Conservation (phyloP, 306 rosid genomes). For the Gastrolobium bilobum region DNA sequence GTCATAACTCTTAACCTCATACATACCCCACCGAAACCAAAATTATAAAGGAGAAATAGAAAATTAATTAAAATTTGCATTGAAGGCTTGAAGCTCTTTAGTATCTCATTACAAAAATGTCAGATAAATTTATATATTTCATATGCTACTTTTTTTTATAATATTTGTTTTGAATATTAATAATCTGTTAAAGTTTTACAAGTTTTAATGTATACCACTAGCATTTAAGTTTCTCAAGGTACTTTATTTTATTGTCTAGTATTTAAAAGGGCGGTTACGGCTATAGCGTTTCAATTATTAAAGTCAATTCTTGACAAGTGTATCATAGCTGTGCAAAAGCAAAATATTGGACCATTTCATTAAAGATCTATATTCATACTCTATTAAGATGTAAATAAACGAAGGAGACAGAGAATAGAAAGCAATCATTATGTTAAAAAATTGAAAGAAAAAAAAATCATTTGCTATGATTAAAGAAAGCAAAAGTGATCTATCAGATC, state of each 20-base stretch:
- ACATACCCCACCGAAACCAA: not conserved
- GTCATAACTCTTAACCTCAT: not conserved
- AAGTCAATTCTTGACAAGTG: not conserved
- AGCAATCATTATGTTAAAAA: too few relatives aligned
- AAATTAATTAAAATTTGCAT: not conserved
- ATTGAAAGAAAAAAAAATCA: not conserved
- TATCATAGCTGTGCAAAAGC: too few relatives aligned
- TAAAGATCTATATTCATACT: too few relatives aligned
- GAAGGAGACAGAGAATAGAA: too few relatives aligned
- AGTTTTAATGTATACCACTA: not conserved
- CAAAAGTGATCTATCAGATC: not conserved
- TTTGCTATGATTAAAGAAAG: not conserved
- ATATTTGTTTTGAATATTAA: not conserved
- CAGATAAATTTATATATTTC: not conserved
- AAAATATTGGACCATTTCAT: too few relatives aligned
- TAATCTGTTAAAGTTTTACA: not conserved
- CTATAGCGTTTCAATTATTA: too few relatives aligned
- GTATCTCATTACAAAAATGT: not conserved
- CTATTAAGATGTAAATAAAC: too few relatives aligned
- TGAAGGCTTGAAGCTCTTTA: not conserved
- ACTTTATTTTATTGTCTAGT: too few relatives aligned
- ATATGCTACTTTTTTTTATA: not conserved
- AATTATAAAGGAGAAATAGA: not conserved
- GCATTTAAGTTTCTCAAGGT: not conserved
- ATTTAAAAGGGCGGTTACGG: too few relatives aligned